Percentiles rank a stretch among this genome's conserved stretches.
These are phyloP conservation scores for Fusarium virguliforme DNA, from an alignment of 2,329 filamentous ascomycete genomes.

Conservation along the genomic window DNA sequence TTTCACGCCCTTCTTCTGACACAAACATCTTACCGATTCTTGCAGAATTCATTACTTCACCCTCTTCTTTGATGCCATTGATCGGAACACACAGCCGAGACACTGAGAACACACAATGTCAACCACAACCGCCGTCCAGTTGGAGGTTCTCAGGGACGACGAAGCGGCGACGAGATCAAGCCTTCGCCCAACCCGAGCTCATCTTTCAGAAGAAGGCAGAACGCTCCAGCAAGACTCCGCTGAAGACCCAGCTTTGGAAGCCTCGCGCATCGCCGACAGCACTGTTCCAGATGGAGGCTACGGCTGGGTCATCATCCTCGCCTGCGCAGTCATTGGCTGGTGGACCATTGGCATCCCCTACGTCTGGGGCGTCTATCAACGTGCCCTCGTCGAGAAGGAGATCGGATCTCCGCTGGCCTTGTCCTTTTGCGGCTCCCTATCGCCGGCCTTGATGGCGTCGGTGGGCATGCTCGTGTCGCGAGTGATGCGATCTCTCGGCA, in stretches of 20 bases:
- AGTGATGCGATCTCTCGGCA: constrained; percentile 33
- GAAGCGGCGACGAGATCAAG: constrained; percentile 6
- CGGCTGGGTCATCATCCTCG: constrained; percentile 50
- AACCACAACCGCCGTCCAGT: constrained; percentile 36
- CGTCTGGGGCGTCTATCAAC: constrained; percentile 74
- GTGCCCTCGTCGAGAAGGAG: constrained; percentile 66
- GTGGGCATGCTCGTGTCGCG: constrained; percentile 35
- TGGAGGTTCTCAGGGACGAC: constrained; percentile 35
- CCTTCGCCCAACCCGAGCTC: constrained; percentile 32
- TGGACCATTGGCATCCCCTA: constrained; percentile 72
- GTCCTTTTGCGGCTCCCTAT: constrained; percentile 71
- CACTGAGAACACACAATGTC: constrained; percentile 23
- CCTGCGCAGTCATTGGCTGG: constrained; percentile 53
- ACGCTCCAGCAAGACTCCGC: not conserved
- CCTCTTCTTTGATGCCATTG: not conserved
- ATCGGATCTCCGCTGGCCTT: constrained; percentile 66
- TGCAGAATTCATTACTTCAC: not conserved
- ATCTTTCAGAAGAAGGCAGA: not conserved
- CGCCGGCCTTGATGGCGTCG: constrained; percentile 42
- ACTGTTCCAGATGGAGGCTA: constrained; percentile 51
- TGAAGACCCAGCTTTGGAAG: constrained; percentile 43
- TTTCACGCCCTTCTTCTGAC: not conserved
- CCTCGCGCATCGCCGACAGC: constrained; percentile 43
- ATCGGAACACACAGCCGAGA: not conserved
- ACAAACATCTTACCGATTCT: not conserved